Base-by-base conservation (phyloP, 345 rosid genomes). In the Turnera subulata region DNA sequence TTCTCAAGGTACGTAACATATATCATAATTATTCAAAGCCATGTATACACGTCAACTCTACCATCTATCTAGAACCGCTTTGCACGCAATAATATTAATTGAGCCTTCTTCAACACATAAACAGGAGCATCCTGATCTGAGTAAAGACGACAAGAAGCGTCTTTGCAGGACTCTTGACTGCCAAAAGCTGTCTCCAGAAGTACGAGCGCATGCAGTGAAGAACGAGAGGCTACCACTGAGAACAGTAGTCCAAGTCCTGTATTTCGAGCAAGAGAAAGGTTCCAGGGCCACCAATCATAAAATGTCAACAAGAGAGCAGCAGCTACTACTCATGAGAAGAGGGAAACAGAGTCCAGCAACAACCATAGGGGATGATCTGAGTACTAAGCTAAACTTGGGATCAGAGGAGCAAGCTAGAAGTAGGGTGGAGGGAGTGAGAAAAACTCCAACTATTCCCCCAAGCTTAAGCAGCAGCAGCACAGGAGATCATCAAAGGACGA, bases 241-340 rank as follows among this genome's bases (percentile, higher is more conserved):
- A 72, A 94, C 97, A 1, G 97, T 94, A 1, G 99, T 94, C 53
- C 99, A 85, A 66, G 84, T 86, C 62, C 86, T 90, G 60, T 94
- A 79, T 79, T 94, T 85, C 25, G 99, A 94, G 18, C 97, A 85
- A 58, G 96, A 90, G 60, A 74, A 53, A 58, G 61, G 65, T 18
- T 52, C 62, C 25, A 61, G 53, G 33, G 57, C 17, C 2, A 49
- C n/a, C 3, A 59, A 46, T 54, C 66, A 65, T 6, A 72, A 63
- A 61, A 49, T 46, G 55, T 14, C 47, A 26, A 12, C 63, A 5
- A 69, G 55, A 20, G 76, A 75, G 63, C 46, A n/a, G n/a, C n/a
- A n/a, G n/a, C n/a, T n/a, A n/a, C n/a, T n/a, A n/a, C n/a, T 54
- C 17, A 18, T 58, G 14, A 23, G 53, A 6, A 68, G 55, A 65